A percentile compares a stretch with the other conserved stretches of the same genome.
Conservation (phyloP, 768 basidiomycete species). For the Sutorius australiensis region DNA sequence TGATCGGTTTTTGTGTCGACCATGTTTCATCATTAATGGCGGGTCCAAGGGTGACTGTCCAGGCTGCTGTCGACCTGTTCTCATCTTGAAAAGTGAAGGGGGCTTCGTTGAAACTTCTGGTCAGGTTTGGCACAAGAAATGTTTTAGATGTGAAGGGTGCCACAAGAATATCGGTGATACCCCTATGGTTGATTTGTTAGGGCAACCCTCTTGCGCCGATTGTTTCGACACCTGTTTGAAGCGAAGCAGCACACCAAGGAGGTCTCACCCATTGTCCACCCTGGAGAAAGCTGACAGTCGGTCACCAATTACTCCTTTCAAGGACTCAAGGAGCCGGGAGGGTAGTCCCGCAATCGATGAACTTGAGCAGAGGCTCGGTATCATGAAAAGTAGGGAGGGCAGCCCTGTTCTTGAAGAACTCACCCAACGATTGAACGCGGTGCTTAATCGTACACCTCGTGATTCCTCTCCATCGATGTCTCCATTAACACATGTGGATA, state of each 20-base stretch:
- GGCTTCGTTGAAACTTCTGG: conserved; percentile 69
- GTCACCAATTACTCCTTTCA: conserved; percentile 45
- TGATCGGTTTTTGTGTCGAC: conserved; percentile 67
- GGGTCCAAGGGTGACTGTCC: conserved; percentile 76
- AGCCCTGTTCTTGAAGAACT: conserved; percentile 55
- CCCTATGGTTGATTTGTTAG: conserved; percentile 82
- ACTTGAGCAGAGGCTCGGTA: conserved; percentile 57
- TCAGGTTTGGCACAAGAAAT: conserved; percentile 76
- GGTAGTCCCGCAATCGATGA: conserved; percentile 62
- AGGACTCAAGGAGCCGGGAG: conserved; percentile 44
- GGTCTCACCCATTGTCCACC: conserved; percentile 36
- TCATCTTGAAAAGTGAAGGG: conserved; percentile 73
- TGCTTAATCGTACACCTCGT: conserved; percentile 35
- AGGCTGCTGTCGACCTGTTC: conserved; percentile 63
- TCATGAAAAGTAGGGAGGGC: conserved; percentile 49
- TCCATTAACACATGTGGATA: conserved; percentile 16
- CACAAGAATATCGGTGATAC: conserved; percentile 65
- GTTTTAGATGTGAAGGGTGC: conserved; percentile 75
- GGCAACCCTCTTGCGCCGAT: conserved; percentile 71
- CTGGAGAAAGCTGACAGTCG: conserved; percentile 28
- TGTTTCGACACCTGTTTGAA: conserved; percentile 79
- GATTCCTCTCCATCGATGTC: conserved; percentile 28
- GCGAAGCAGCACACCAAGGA: conserved; percentile 40
- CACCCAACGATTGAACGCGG: conserved; percentile 41
- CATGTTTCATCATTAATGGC: conserved; percentile 68